phyloP scores from a whole-genome alignment of 805 yeast genomes.

The Wickerhamiella alocasiicola region DNA sequence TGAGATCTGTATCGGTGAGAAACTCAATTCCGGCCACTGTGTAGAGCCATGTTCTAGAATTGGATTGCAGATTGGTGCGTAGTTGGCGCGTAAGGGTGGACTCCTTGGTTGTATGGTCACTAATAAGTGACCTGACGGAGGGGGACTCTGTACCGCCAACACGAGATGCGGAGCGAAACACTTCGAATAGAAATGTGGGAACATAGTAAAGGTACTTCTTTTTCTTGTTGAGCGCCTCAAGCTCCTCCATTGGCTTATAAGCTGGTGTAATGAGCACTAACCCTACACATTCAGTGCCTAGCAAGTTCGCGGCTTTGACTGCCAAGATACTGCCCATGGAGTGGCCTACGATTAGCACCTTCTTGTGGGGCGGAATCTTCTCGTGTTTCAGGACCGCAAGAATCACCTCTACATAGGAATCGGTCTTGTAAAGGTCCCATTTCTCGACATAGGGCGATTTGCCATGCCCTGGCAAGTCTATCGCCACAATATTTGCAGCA shows the following conservation, averaged over 20 bases:
- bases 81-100: conserved; percentile 44
- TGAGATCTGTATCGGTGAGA: conserved; percentile 35
- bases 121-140: conserved; percentile 48
- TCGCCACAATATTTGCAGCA: conserved; percentile 48
- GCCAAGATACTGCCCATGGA: conserved; percentile 10
- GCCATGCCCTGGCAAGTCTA: conserved; percentile 90
- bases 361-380: conserved; percentile 46
- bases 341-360: conserved; percentile 30
- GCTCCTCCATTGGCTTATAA: neutral
- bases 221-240: conserved; percentile 12
- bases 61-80: conserved; percentile 57
- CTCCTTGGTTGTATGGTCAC: conserved; percentile 24
- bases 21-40: conserved; percentile 41
- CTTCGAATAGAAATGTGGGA: conserved; percentile 35
- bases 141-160: conserved; percentile 46
- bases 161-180: conserved; percentile 47
- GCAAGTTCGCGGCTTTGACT: conserved; percentile 34
- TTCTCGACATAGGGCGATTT: conserved; percentile 19
- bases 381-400: conserved; percentile 15
- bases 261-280: conserved; percentile 7
- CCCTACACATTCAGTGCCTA: conserved; percentile 13
- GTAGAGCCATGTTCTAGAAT: conserved; percentile 40
- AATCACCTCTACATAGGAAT: conserved; percentile 13
- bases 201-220: conserved; percentile 21
- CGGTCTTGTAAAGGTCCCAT: conserved; percentile 26